A percentile compares a stretch with the other conserved stretches of the same genome.
These are phyloP conservation scores for Phyllostachys edulis DNA, from an alignment of 176 grass and related monocot genomes.

Conservation along the genomic window DNA sequence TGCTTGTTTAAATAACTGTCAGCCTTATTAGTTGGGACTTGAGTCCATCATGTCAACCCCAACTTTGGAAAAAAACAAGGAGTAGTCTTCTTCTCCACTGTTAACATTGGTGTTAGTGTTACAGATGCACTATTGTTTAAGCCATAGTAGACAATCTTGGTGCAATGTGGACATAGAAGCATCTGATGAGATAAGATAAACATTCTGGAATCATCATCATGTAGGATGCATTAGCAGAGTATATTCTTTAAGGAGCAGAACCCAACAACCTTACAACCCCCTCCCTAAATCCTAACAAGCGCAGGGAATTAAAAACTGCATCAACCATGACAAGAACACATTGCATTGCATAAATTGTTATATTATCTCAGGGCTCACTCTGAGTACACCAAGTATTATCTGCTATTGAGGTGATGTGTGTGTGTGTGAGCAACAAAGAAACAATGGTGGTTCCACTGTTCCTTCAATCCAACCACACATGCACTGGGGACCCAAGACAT, in stretches of 20 bases:
- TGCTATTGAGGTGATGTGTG: background rate
- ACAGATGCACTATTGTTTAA: background rate
- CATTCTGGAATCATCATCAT: slow-evolving; percentile 8
- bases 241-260: slow-evolving; percentile 22
- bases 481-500: slow-evolving; percentile 25
- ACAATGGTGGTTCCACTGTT: slow-evolving; percentile 32
- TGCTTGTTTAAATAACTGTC: background rate
- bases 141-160: background rate
- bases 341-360: background rate
- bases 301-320: background rate
- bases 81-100: background rate
- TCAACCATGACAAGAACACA: slow-evolving; percentile 5
- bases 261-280: slow-evolving; percentile 27
- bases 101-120: background rate
- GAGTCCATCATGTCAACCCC: background rate
- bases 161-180: slow-evolving; percentile 10
- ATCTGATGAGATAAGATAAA: slow-evolving; percentile 20
- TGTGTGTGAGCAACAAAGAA: slow-evolving; percentile 28
- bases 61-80: too few relatives aligned
- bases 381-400: background rate
- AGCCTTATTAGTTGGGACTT: background rate
- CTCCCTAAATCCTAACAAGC: slow-evolving; percentile 36
- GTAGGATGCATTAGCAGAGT: slow-evolving; percentile 34
- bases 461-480: slow-evolving; percentile 38
- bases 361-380: background rate